Evolutionary conservation across 2,329 filamentous ascomycete species (phyloP).

Genomic region (Talaromyces funiculosus): DNA sequence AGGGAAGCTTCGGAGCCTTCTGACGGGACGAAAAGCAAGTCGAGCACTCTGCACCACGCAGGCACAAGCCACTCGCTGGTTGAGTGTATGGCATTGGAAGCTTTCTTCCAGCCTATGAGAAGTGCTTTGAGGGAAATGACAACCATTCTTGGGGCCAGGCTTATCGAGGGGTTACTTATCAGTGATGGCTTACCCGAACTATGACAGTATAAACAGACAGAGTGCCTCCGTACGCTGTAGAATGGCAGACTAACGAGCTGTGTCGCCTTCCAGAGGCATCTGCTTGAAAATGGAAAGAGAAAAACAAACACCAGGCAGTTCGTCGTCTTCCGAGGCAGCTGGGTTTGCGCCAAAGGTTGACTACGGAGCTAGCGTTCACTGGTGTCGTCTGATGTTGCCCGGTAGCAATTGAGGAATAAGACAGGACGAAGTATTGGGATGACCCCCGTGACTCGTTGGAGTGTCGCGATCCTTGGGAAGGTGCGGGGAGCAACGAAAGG

Average conservation of each 20-base stretch:
- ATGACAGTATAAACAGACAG: neutral
- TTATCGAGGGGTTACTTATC: slow-evolving; percentile 1
- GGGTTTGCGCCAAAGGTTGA: neutral
- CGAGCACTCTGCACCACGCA: slow-evolving; percentile 21
- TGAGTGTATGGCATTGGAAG: neutral
- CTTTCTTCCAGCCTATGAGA: neutral
- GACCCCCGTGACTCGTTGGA: slow-evolving; percentile 1
- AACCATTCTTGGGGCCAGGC: neutral
- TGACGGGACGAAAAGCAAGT: slow-evolving; percentile 12
- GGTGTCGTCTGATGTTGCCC: neutral
- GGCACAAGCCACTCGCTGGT: slow-evolving; percentile 23
- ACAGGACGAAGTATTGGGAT: neutral
- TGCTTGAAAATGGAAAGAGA: neutral
- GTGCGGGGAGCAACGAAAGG: slow-evolving; percentile 9
- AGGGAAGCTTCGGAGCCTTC: slow-evolving; percentile 3
- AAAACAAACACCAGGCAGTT: neutral
- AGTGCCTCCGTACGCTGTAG: neutral
- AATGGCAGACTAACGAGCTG: neutral
- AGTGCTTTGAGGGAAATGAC: neutral
- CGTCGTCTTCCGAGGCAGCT: neutral
- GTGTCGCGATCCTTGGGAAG: slow-evolving; percentile 2
- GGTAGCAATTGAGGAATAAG: neutral
- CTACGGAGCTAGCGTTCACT: neutral
- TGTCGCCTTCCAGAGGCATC: slow-evolving; percentile 3
- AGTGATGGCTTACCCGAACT: slow-evolving; percentile 1